Evolutionary conservation across 2,329 filamentous ascomycete genomes (phyloP), one percentile per base, ranked within the genome.

Genomic region (Mycogone perniciosa): DNA sequence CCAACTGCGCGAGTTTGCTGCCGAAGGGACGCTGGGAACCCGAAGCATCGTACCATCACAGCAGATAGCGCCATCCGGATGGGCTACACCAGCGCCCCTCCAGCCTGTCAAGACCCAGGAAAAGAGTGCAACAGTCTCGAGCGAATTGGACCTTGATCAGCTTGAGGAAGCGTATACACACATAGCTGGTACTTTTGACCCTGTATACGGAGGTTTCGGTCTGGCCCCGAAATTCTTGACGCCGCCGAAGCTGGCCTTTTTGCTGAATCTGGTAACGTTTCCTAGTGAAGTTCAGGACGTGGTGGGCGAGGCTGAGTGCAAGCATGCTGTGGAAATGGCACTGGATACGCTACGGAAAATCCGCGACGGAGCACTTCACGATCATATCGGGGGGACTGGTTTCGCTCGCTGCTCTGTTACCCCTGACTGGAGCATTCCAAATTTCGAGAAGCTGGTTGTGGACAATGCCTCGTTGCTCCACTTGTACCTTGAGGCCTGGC

Each of bases 401-500:
- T 82, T 82, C 58, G 71, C 76, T 34, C 81, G 92, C 46, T 96
- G 95, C 65, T 95, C 89, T 10, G 86, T 95, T 6, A 97, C 92
- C 0, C 75, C 83, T 10, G 88, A 97, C 68, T 99, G 93, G 93
- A 88, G 86, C 56, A 74, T 97, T 43, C 93, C 93, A 8, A 91
- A 96, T 66, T 99, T 97, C 60, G 93, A 99, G 72, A 97, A 97
- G 73, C 90, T 97, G 79, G 80, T 96, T 7, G 90, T 89, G 49
- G 93, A 97, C 63, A 95, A 99, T 62, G 85, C 88, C 0, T 85
- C 96, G 58, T 76, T 97, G 1, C 72, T 99, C 2, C 80, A 85
- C 27, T 76, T 93, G 6, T 97, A 93, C 60, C 76, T 95, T 6
- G 90, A 96, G 61, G 91, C 88, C 0, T 97, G 91, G 76, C 76